Evolutionary conservation across 768 basidiomycete genomes (phyloP).

Genomic region (Candolleomyces aberdarensis): DNA sequence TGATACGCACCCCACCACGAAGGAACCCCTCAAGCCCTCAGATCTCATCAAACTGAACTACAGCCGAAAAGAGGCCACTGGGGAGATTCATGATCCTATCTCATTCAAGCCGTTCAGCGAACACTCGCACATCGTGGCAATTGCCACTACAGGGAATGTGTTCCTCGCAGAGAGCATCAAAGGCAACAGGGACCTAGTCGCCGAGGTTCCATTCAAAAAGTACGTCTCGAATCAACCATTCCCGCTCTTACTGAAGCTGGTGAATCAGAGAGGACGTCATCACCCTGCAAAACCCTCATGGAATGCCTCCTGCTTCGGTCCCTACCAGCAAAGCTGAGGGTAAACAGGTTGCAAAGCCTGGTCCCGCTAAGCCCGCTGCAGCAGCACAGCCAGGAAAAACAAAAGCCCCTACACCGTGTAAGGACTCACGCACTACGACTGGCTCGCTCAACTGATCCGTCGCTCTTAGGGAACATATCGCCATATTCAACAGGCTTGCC

Average conservation of each 20-base stretch:
- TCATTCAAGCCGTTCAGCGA: conserved; percentile 97
- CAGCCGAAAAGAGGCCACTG: conserved; percentile 75
- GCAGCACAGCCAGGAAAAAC: conserved; percentile 34
- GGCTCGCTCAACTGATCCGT: not conserved
- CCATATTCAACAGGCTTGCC: conserved; percentile 87
- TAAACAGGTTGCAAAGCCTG: conserved; percentile 26
- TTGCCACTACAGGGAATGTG: conserved; percentile 89
- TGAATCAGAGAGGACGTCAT: conserved; percentile 76
- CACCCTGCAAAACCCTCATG: conserved; percentile 91
- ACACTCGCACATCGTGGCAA: conserved; percentile 92
- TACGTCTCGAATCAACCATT: conserved; percentile 26
- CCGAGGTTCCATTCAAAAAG: conserved; percentile 84
- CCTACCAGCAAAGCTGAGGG: conserved; percentile 19
- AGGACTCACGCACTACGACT: conserved; percentile 14
- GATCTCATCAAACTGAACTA: conserved; percentile 82
- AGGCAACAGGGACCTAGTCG: conserved; percentile 82
- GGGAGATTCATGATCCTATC: conserved; percentile 92
- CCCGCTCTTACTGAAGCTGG: not conserved
- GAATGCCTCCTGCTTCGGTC: conserved; percentile 57
- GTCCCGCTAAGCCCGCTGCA: conserved; percentile 29
- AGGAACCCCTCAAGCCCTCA: conserved; percentile 63
- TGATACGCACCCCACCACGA: conserved; percentile 76
- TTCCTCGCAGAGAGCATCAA: conserved; percentile 90
- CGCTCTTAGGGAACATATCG: conserved; percentile 74
- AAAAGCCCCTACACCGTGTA: conserved; percentile 68